Evolutionary conservation across 2,329 filamentous ascomycete species (phyloP).

Genomic region (Pseudogymnoascus sp.): DNA sequence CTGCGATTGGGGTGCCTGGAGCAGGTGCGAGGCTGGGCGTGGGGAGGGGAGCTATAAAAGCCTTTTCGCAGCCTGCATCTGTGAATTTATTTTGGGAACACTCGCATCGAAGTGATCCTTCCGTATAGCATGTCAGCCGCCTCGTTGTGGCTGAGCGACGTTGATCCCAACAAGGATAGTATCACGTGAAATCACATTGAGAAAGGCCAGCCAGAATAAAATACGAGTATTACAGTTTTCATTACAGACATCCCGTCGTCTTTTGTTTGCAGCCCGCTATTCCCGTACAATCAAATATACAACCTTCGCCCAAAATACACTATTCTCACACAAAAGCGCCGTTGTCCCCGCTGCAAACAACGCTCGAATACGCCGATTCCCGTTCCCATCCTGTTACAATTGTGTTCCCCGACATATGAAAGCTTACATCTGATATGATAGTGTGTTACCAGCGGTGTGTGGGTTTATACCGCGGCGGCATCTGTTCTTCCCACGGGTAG

Average conservation of each 20-base stretch:
- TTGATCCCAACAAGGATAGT: background rate
- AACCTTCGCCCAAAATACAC: background rate
- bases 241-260: constrained; percentile 11
- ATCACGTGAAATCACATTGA: constrained; percentile 1
- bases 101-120: background rate
- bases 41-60: background rate
- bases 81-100: background rate
- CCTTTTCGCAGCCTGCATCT: background rate
- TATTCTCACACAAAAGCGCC: constrained; percentile 7
- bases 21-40: background rate
- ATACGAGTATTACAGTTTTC: constrained; percentile 8
- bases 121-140: background rate
- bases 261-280: constrained; percentile 3
- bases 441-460: constrained; percentile 8
- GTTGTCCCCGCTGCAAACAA: background rate
- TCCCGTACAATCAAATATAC: background rate
- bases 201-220: background rate
- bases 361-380: background rate
- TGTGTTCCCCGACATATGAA: background rate
- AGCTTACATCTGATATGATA: constrained; percentile 9
- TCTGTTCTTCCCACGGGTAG: constrained; percentile 20
- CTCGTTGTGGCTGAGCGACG: background rate
- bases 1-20: background rate
- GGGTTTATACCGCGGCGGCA: constrained; percentile 12
- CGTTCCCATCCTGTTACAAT: constrained; percentile 4